Evolutionary conservation across 2,329 filamentous ascomycete species (phyloP).

Genomic region (Botrytis cinerea): DNA sequence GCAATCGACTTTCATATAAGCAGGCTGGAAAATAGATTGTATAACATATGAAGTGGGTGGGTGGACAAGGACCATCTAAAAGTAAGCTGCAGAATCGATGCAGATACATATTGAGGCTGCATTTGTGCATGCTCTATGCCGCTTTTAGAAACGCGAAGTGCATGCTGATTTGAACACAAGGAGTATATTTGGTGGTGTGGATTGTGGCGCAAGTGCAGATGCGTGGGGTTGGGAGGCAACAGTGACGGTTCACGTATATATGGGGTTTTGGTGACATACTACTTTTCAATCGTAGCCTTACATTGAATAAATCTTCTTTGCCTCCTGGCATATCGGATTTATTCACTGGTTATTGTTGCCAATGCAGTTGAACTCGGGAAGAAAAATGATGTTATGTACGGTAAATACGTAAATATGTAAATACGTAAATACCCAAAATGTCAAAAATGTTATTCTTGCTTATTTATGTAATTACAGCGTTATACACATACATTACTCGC

Average conservation of each 20-base stretch:
- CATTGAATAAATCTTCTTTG: background rate
- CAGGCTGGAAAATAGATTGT: background rate
- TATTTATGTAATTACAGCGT: background rate
- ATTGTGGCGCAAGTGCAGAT: background rate
- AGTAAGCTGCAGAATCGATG: constrained; percentile 9
- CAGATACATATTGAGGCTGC: background rate
- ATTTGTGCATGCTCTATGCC: background rate
- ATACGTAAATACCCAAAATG: background rate
- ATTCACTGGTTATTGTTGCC: background rate
- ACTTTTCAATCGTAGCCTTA: background rate
- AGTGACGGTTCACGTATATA: background rate
- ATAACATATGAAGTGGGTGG: background rate
- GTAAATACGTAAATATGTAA: background rate
- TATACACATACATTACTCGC: background rate
- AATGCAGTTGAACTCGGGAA: background rate
- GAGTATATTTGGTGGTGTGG: background rate
- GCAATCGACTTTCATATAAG: background rate
- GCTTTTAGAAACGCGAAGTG: constrained; percentile 13
- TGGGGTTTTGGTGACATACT: background rate
- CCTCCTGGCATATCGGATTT: background rate
- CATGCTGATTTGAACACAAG: background rate
- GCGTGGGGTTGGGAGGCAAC: background rate
- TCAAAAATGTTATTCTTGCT: background rate
- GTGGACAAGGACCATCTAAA: background rate
- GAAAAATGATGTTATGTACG: background rate